A percentile compares a stretch with the other conserved stretches of the same genome.
Conservation (phyloP, 805 yeast genomes). For the Yueomyces sp. region DNA sequence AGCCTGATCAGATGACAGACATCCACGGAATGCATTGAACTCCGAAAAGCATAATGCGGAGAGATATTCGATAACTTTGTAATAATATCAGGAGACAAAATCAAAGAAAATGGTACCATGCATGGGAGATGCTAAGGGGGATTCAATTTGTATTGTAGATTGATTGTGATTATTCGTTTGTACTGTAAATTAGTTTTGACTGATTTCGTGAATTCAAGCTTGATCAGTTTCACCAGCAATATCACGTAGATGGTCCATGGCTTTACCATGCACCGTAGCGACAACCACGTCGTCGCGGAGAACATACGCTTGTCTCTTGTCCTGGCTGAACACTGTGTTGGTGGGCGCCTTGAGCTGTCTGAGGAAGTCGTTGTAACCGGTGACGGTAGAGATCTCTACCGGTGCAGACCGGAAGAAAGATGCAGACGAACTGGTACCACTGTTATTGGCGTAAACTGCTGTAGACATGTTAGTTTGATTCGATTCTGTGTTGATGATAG, state of each 20-base stretch:
- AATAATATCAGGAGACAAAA: too few relatives aligned
- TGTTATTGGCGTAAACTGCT: neutral
- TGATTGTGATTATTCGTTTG: too few relatives aligned
- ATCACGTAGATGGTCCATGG: slow-evolving; percentile 20
- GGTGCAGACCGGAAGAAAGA: slow-evolving; percentile 24
- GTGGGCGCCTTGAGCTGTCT: slow-evolving; percentile 19
- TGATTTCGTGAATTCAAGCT: too few relatives aligned
- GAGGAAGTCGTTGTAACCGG: slow-evolving; percentile 29
- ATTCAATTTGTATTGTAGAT: neutral
- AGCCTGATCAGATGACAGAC: too few relatives aligned
- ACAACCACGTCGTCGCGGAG: slow-evolving; percentile 24
- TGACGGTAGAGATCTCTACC: slow-evolving; percentile 27
- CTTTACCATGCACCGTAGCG: slow-evolving; percentile 29
- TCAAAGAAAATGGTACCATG: too few relatives aligned
- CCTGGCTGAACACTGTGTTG: slow-evolving; percentile 25
- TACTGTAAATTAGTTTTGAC: too few relatives aligned
- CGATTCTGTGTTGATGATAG: neutral
- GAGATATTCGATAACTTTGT: too few relatives aligned
- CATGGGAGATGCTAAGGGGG: neutral
- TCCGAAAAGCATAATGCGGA: too few relatives aligned
- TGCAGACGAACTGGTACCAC: slow-evolving; percentile 15
- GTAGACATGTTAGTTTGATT: neutral
- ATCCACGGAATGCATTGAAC: too few relatives aligned
- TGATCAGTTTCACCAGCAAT: slow-evolving; percentile 7
- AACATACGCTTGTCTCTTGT: slow-evolving; percentile 25